These are phyloP conservation scores for Termitomyces sp. DNA, from an alignment of 1,284 basidiomycete species.

Conservation along the genomic window DNA sequence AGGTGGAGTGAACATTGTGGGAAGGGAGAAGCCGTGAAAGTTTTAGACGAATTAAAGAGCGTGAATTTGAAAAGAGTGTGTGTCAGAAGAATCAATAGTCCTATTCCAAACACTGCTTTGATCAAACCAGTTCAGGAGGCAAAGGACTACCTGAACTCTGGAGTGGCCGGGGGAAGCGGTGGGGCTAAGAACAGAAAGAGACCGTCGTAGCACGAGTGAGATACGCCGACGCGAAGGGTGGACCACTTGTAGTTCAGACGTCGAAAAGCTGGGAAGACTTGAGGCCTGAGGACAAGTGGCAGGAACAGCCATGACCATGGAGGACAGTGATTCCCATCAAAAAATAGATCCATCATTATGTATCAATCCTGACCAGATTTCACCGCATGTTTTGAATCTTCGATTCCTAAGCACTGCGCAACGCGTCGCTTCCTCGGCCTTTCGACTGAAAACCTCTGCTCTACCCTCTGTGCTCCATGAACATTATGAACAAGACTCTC, in stretches of 20 bases:
- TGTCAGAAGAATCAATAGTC: not conserved
- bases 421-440: not conserved
- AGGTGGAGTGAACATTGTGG: conserved; percentile 45
- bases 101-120: not conserved
- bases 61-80: conserved; percentile 15
- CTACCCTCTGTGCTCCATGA: not conserved
- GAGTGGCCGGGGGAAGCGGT: not conserved
- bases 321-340: not conserved
- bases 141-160: not conserved
- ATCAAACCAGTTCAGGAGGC: conserved; percentile 9
- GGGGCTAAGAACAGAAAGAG: not conserved
- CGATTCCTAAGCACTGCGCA: conserved; percentile 2
- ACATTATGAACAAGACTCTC: not conserved
- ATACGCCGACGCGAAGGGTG: not conserved
- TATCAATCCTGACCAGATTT: conserved; percentile 1
- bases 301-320: not conserved
- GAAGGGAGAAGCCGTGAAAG: conserved; percentile 24
- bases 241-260: not conserved
- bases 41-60: conserved; percentile 20
- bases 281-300: conserved; percentile 1
- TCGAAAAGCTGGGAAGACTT: conserved; percentile 6
- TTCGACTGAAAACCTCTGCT: not conserved
- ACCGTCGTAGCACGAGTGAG: not conserved
- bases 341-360: too few species aligned
- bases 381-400: conserved; percentile 8